A percentile compares a stretch with the other conserved stretches of the same genome.
These are phyloP conservation scores for Tubosaeta brunneosetosa DNA, from an alignment of 768 basidiomycete species.

Conservation along the genomic window DNA sequence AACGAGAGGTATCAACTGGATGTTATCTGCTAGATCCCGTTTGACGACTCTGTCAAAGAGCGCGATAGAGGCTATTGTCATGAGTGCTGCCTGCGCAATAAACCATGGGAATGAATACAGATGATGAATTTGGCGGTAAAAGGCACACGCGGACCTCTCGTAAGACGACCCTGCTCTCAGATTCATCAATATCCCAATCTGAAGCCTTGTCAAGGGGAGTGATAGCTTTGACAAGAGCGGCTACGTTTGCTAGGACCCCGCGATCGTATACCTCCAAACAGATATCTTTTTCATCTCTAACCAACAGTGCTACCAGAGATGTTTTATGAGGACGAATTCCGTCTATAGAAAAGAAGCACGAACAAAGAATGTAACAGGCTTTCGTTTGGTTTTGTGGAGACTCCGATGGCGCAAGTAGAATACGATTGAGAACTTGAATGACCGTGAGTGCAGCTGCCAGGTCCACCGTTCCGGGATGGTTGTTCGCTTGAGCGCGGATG, in stretches of 20 bases:
- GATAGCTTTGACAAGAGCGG: constrained; percentile 45
- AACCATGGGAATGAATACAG: neutral
- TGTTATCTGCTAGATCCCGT: constrained; percentile 56
- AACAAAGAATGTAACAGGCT: constrained; percentile 76
- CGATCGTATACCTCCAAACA: constrained; percentile 69
- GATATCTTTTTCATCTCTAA: constrained; percentile 63
- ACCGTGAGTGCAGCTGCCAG: constrained; percentile 51
- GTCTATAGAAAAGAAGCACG: constrained; percentile 22
- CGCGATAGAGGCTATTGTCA: constrained; percentile 65
- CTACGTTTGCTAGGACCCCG: constrained; percentile 56
- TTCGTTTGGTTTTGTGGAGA: constrained; percentile 46
- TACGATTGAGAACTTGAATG: constrained; percentile 65
- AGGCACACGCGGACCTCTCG: constrained; percentile 49
- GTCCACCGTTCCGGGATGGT: constrained; percentile 34
- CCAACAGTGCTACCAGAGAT: constrained; percentile 49
- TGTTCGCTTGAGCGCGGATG: constrained; percentile 45
- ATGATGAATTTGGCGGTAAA: neutral
- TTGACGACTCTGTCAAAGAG: constrained; percentile 73
- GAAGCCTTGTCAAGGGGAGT: constrained; percentile 43
- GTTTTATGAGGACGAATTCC: neutral
- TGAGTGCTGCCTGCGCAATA: constrained; percentile 57
- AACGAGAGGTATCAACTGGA: constrained; percentile 51
- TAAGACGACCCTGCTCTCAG: constrained; percentile 49
- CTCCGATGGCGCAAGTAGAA: constrained; percentile 45
- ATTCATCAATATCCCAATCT: constrained; percentile 69